Base-by-base conservation (phyloP, 2,329 filamentous ascomycete genomes). In the Colletotrichum sp. region DNA sequence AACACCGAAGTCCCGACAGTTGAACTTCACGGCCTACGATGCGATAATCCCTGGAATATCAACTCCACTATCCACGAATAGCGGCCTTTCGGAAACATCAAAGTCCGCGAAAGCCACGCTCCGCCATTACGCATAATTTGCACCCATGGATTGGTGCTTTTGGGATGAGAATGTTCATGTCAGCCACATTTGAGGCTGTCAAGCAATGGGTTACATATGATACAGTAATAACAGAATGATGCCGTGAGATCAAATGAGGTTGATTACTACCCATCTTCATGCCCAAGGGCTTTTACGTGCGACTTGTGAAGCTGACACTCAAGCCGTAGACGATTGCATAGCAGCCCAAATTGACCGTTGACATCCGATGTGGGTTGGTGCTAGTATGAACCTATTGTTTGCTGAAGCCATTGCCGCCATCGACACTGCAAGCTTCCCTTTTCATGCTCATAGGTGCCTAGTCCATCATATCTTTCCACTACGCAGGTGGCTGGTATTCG, bases 221-320 rank as follows among this genome's bases (percentile, higher is more conserved):
- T 22, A 12, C 6, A 22, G 19, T 49, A 0, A 49, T 49, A 1
- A n/a, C 44, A 49, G n/a, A 8, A 13, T 49, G 44, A 22, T 13
- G n/a, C n/a, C 12, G 44, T 3, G 44, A 13, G 44, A 49, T 22
- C 11, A 22, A 22, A 49, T 22, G 44, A 22, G 9, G 0, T 13
- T 22, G 44, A 13, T 22, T 22, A 4, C n/a, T 22, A 22, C n/a
- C n/a, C 5, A 52, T 22, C 8, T 3, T 12, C 0, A 52, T 11
- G 6, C 9, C 9, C 9, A 12, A n/a, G 6, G 9, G 19, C 5
- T n/a, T 12, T n/a, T 12, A 7, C 19, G 0, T n/a, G 39, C 12
- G 6, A 2, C n/a, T 22, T 22, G 44, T 3, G 16, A 52, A 52
- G 44, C 44, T 8, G n/a, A 13, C 44, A 52, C 2, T 2, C 2